phyloP scores from a whole-genome alignment of 2,329 filamentous ascomycete genomes.

The Zasmidium citrigriseum region DNA sequence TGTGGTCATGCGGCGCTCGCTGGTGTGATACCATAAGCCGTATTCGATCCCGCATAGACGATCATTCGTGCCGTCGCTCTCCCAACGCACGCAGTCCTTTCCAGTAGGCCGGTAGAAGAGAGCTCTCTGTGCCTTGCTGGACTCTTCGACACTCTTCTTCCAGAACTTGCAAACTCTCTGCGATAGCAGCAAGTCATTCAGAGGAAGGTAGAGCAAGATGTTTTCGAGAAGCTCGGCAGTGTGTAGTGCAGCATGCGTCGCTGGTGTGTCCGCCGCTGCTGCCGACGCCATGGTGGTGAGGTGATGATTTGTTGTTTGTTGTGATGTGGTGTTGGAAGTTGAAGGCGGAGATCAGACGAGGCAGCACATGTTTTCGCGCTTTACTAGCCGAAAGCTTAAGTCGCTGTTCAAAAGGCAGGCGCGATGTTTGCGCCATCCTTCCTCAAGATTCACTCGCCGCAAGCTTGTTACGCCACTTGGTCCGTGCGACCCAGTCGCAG shows the following conservation, averaged over 20 bases:
- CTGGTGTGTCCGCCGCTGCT: too few relatives aligned
- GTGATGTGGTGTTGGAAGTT: too few relatives aligned
- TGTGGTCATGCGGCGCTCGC: not conserved
- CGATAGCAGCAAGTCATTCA: slow-evolving; percentile 4
- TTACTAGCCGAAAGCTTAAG: too few relatives aligned
- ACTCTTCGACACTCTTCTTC: not conserved
- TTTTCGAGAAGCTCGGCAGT: slow-evolving; percentile 11
- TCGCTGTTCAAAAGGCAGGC: too few relatives aligned
- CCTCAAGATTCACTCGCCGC: too few relatives aligned
- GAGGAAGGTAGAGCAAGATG: slow-evolving; percentile 6
- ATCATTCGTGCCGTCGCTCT: not conserved
- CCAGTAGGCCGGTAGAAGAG: not conserved
- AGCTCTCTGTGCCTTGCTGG: not conserved
- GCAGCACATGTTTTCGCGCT: not conserved
- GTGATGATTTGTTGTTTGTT: too few relatives aligned
- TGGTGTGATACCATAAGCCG: not conserved
- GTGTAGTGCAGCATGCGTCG: not conserved
- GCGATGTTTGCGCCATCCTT: too few relatives aligned
- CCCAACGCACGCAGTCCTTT: not conserved
- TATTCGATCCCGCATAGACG: not conserved
- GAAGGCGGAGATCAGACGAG: too few relatives aligned
- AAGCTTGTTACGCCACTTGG: too few relatives aligned
- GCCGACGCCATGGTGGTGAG: too few relatives aligned
- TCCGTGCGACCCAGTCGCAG: too few relatives aligned
- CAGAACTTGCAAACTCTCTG: slow-evolving; percentile 8